Evolutionary conservation across 106 monocot species (phyloP).

Genomic region (Platanthera zijinensis): DNA sequence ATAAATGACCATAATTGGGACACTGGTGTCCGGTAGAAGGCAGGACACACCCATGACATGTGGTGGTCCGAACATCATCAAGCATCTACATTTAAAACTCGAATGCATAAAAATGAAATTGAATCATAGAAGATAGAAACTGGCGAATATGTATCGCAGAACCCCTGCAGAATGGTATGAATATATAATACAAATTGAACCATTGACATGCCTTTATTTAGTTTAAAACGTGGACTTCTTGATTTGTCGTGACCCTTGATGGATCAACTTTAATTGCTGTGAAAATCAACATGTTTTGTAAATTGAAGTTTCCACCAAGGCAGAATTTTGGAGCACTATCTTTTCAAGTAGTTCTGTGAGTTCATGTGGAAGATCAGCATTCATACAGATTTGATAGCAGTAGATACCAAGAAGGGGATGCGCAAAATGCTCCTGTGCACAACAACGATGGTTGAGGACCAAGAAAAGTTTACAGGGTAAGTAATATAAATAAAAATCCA

Average conservation of each 20-base stretch:
- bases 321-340: slow-evolving; percentile 93
- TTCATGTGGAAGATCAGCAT: slow-evolving; percentile 97
- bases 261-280: slow-evolving; percentile 95
- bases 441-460: slow-evolving; percentile 74
- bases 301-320: slow-evolving; percentile 97
- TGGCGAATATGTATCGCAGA: too few relatives aligned
- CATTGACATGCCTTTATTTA: too few relatives aligned
- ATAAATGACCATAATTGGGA: too few relatives aligned
- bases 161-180: too few relatives aligned
- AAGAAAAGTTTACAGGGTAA: slow-evolving; percentile 80
- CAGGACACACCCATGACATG: too few relatives aligned
- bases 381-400: slow-evolving; percentile 98
- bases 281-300: slow-evolving; percentile 87
- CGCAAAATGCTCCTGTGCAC: slow-evolving; percentile 67
- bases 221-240: too few relatives aligned
- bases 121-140: too few relatives aligned
- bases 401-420: slow-evolving; percentile 93
- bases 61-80: too few relatives aligned
- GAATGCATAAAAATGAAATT: too few relatives aligned
- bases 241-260: slow-evolving; percentile 64
- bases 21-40: too few relatives aligned
- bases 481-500: slow-evolving; percentile 91
- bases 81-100: too few relatives aligned
- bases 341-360: slow-evolving; percentile 94
- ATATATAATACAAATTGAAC: too few relatives aligned